Percentiles rank a stretch among this genome's conserved stretches.
phyloP scores from a whole-genome alignment of 352 stramenopile genomes.

The Phytophthora hibernalis region DNA sequence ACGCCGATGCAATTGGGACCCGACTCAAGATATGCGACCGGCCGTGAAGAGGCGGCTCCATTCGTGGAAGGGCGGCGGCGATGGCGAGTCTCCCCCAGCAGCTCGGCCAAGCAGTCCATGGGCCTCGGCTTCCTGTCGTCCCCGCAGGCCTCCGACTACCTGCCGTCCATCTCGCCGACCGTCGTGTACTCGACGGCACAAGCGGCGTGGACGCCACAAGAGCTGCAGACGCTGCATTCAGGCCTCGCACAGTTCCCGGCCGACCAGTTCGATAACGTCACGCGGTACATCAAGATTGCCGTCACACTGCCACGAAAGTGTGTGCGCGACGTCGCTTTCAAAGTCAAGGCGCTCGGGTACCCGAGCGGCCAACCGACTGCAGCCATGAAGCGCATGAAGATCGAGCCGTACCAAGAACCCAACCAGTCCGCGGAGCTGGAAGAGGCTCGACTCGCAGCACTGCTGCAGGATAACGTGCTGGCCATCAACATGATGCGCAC shows the following conservation, averaged over 20 bases:
- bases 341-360: conserved; percentile 52
- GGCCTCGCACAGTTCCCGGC: conserved; percentile 62
- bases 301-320: conserved; percentile 71
- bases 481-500: conserved; percentile 71
- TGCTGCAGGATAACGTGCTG: conserved; percentile 76
- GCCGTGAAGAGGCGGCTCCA: conserved; percentile 14
- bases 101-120: conserved; percentile 27
- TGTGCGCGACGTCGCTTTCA: conserved; percentile 80
- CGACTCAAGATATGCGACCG: conserved; percentile 10
- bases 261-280: conserved; percentile 79
- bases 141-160: conserved; percentile 34
- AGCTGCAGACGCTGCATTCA: conserved; percentile 70
- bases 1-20: conserved; percentile 7
- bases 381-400: conserved; percentile 71
- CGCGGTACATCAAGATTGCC: conserved; percentile 86
- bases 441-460: conserved; percentile 56
- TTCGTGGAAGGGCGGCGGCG: conserved; percentile 1
- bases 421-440: conserved; percentile 39
- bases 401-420: conserved; percentile 54
- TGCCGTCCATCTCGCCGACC: conserved; percentile 67
- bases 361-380: conserved; percentile 26
- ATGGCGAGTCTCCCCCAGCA: conserved; percentile 20
- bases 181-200: conserved; percentile 70
- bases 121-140: conserved; percentile 33
- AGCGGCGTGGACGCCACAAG: conserved; percentile 61